Evolutionary conservation across 2,329 filamentous ascomycete species (phyloP), one percentile per base, ranked within the genome.

Genomic region (Ambrosiella xylebori): DNA sequence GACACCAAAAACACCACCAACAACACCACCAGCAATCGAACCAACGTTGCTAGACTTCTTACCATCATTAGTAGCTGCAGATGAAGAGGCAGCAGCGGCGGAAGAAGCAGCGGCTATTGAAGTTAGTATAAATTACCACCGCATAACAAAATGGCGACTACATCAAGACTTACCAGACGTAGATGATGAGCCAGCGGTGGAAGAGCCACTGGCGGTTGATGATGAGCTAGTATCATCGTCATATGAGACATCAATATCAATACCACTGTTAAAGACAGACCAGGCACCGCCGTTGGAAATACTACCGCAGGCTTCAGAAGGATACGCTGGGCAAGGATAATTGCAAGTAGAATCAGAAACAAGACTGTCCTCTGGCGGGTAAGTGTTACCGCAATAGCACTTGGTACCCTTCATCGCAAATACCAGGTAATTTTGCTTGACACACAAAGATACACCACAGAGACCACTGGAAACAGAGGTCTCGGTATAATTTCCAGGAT

Each of bases 11-110:
- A 95, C 80, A 60, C 87, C 89, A 7, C 93, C 86, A 1, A 96
- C 90, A 1, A 88, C 86, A 61, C 91, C 91, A 8, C 84, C 91
- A 15, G 86, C 89, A 63, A 97, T 90, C 54, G 85, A 88, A 44
- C 82, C 86, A n/a, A 81, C n/a, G 67, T 84, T 90, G n/a, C 82
- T 73, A 7, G 75, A 71, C 56, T 70, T 64, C 11, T 66, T 65
- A 35, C 65, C 49, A 13, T 60, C 37, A 38, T 64, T 39, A 53
- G 59, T 41, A 57, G 44, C 60, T 1, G 65, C 61, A 1, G 62
- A 66, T 2, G 68, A 63, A 0, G 68, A 64, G 1, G 67, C 60
- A 2, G 62, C 27, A 51, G 47, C 27, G 49, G 57, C 65, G 63
- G 59, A 71, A 8, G 53, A 52, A 27, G 37, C 13, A n/a, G 54